Evolutionary conservation across 768 basidiomycete species (phyloP), one percentile per base, ranked within the genome.

Genomic region (Serendipita sp.): DNA sequence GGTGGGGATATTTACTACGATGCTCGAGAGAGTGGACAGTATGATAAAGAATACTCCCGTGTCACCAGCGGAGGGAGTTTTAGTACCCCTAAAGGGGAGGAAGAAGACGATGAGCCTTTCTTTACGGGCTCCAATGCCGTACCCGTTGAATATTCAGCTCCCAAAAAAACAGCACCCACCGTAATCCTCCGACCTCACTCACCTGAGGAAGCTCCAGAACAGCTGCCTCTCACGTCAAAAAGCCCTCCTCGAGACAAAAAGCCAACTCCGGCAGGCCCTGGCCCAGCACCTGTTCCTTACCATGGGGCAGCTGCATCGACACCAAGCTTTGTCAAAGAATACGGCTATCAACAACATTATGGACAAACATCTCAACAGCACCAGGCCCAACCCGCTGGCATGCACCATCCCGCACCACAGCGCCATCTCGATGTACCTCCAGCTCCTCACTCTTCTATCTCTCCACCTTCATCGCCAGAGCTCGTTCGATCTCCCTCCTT

Each of bases 371-470:
- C 34, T 37, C 55, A 60, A 37, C 55, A 60, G 55, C 11, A 31
- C 10, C 36, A 60, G 8, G 16, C 8, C 55, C 52, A 53, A 53
- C 52, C 52, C 13, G 75, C 80, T 29, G 75, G 79, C 58, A 74
- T 88, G 15, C 82, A 85, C 68, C 85, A 87, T 65, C 86, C 87
- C 10, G 79, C 83, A 68, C 84, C 86, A 34, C 81, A 85, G 68
- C 80, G 79, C 48, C 74, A 77, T 23, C 73, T 68, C 31, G 68
- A 76, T 62, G 72, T 79, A 10, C 77, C 80, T 15, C 72, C 75
- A 67, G 67, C 77, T 44, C 55, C 75, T 40, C 70, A 75, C 62
- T 53, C 44, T 48, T 45, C 45, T 62, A 33, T 50, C 36, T 37
- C 63, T 29, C 66, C 65, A 40, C 67, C 65, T 27, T 37, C 62